phyloP scores from a whole-genome alignment of 1,139 yeast species.

The Sugiyamaella novakii region DNA sequence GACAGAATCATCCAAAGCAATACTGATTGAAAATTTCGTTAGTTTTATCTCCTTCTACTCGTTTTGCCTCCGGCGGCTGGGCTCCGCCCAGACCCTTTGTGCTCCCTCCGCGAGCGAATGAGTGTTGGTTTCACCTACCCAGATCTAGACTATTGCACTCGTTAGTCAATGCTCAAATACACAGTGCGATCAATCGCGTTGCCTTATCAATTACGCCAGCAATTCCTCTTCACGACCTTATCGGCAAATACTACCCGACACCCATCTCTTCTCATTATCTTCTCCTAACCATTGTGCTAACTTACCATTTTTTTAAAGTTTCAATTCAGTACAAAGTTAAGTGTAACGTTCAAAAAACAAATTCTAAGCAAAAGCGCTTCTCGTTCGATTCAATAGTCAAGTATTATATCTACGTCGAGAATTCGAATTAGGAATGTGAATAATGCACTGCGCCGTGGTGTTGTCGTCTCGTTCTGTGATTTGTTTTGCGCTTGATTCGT shows the following conservation, averaged over 20 bases:
- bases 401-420: too few species aligned
- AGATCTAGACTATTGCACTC: conserved; percentile 16
- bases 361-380: background rate
- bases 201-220: background rate
- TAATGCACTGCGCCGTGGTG: too few species aligned
- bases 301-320: conserved; percentile 4
- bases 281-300: background rate
- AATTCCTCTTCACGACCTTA: too few species aligned
- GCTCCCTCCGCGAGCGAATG: conserved; percentile 1
- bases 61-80: conserved; percentile 9
- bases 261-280: background rate
- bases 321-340: background rate
- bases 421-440: too few species aligned
- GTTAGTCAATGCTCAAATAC: conserved; percentile 8
- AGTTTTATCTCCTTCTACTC: background rate
- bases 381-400: too few species aligned
- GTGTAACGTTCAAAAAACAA: background rate
- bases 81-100: conserved; percentile 5
- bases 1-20: conserved; percentile 94
- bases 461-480: too few species aligned
- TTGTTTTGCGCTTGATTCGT: too few species aligned
- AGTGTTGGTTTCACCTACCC: conserved; percentile 12
- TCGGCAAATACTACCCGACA: too few species aligned
- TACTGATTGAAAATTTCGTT: conserved; percentile 45
- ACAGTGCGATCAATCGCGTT: too few species aligned